Base-by-base conservation (phyloP, 768 basidiomycete species). In the Phylloporus scabripes region DNA sequence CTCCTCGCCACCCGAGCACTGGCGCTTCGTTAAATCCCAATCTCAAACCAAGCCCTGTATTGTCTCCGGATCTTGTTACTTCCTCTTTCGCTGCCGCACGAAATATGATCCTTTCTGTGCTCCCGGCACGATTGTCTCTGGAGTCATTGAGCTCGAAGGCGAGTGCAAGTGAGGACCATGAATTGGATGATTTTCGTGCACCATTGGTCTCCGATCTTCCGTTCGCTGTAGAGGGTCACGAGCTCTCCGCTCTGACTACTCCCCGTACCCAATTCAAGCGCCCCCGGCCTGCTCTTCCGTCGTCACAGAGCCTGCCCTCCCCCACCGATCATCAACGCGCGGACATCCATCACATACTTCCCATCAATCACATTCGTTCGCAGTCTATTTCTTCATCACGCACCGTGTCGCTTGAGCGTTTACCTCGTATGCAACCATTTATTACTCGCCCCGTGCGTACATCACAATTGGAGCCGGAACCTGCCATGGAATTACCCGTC, bases 381-480 rank as follows among this genome's bases (percentile, higher is more conserved):
- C 48, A 14, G 4, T 42, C 47, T 18, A 8, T 24, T 15, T 21
- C 48, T 11, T 55, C 24, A 14, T 41, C 43, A 9, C 42, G 33
- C 6, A 15, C 33, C 8, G 14, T 10, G n/a, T 46, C 48, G n/a
- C 17, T 33, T 5, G 45, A 48, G 20, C 53, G 12, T 5, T 36
- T 6, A 4, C 36, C 28, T 7, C 61, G 51, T 39, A 32, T n/a
- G 9, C 57, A 51, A 8, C 58, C 66, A 17, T 58, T 61, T 33
- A 42, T 46, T 28, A 45, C 42, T 28, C 46, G 45, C 42, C 65
- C 62, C 5, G 59, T 69, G 38, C 65, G 66, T 33, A 69, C 61
- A 4, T 61, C 58, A 1, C 66, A 67, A 29, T 51, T 69, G 6
- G 67, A 63, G 37, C 66, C 66, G 14, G 57, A 69, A 42, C 67